Base-by-base conservation (phyloP, 2,329 filamentous ascomycete species). In the Zalaria sp. region DNA sequence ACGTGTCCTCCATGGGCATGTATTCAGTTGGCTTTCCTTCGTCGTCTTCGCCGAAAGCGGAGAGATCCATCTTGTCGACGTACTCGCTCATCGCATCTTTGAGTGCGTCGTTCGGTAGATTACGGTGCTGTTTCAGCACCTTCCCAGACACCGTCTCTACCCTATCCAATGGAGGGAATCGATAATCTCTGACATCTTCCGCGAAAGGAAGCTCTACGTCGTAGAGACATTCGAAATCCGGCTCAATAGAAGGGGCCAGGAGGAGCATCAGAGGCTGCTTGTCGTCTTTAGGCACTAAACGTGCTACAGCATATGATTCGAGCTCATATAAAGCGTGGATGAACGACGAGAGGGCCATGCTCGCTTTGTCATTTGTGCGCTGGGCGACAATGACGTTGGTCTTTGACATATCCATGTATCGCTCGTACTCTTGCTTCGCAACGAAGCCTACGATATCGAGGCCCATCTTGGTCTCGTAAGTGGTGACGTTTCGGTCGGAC, bases 121-220 rank as follows among this genome's bases (percentile, higher is more conserved):
- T 79, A 31, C 85, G 81, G 53, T 98, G 88, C 51, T 89, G 79
- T 7, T 75, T 83, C 38, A 95, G 66, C 5, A 75, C 72, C 48
- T 84, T 83, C 1, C 89, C 89, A 7, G 79, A 86, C n/a, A 93
- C 73, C 0, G 88, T 95, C 45, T 94, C 66, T 27, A 96, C 81
- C 47, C 77, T 82, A 57, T 94, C 88, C 7, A 98, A 66, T 0
- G 89, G 85, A 4, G 91, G 87, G 50, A 98, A 98, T 44, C 79
- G 81, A 58, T 95, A 96, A n/a, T 73, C 73, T 31, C 91, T 77
- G 38, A 95, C 71, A 55, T 98, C 91, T 65, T 98, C 91, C 2
- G 86, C 81, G 54, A 95, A 98, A 0, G 91, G 91, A 4, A 96
- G 68, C 31, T 91, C 86, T 1, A 93, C 73, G 55, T 98, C 91